These are phyloP conservation scores for Chaetomiaceae sp. DNA, from an alignment of 2,329 filamentous ascomycete species.

Conservation along the genomic window DNA sequence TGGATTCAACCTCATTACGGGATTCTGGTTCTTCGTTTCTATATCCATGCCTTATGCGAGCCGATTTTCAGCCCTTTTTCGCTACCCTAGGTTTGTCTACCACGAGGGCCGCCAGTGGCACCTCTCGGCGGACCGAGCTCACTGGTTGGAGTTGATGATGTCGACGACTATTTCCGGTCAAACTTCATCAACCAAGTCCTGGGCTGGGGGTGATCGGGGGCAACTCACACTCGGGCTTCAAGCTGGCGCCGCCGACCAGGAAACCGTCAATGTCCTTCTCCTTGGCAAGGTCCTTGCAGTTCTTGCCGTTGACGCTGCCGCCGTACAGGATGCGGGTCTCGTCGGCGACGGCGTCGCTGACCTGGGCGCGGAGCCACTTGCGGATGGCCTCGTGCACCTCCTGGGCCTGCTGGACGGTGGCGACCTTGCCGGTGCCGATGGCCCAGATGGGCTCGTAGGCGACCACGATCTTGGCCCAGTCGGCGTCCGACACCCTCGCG, in stretches of 20 bases:
- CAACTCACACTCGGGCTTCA: slow-evolving; percentile 87
- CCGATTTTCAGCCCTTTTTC: slow-evolving; percentile 6
- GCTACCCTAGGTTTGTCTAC: slow-evolving; percentile 8
- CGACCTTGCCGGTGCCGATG: slow-evolving; percentile 89
- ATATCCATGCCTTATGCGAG: slow-evolving; percentile 10
- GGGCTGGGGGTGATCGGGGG: not conserved
- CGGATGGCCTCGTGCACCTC: slow-evolving; percentile 91
- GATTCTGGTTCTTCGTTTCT: slow-evolving; percentile 7
- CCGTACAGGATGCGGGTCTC: slow-evolving; percentile 94
- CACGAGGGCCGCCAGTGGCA: slow-evolving; percentile 3
- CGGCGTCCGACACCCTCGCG: slow-evolving; percentile 50
- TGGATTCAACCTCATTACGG: too few species aligned
- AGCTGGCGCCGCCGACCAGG: slow-evolving; percentile 89
- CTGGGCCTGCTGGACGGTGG: slow-evolving; percentile 82
- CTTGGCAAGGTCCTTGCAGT: slow-evolving; percentile 87
- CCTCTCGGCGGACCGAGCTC: slow-evolving; percentile 23
- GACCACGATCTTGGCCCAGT: slow-evolving; percentile 93
- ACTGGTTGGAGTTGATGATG: slow-evolving; percentile 53
- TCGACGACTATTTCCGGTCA: slow-evolving; percentile 42
- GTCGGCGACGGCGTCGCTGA: slow-evolving; percentile 68
- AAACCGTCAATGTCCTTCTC: slow-evolving; percentile 96
- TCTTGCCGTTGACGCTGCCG: slow-evolving; percentile 96
- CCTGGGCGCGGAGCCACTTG: slow-evolving; percentile 75
- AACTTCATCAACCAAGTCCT: not conserved
- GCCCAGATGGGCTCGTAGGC: slow-evolving; percentile 99